Conservation (phyloP, 306 rosid species). For the Lupinus albus region DNA sequence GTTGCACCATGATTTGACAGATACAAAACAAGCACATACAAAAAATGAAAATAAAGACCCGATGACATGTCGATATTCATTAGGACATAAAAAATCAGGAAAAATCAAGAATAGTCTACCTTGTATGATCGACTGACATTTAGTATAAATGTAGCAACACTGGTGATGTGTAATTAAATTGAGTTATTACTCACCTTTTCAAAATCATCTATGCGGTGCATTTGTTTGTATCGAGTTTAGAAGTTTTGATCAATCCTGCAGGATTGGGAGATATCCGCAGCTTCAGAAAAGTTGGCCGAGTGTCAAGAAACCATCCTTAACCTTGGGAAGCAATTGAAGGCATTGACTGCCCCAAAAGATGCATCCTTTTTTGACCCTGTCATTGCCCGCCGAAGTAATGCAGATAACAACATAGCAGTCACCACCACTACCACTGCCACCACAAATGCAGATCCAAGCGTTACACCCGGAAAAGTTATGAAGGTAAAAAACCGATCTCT, state of each 20-base stretch:
- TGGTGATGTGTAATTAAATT: not conserved
- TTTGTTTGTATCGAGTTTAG: conserved; percentile 28
- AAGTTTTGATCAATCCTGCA: conserved; percentile 44
- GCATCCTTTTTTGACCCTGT: conserved; percentile 62
- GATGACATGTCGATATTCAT: not conserved
- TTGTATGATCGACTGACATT: conserved; percentile 20
- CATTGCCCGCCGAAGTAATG: conserved; percentile 39
- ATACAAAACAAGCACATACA: not conserved
- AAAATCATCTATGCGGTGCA: conserved; percentile 12
- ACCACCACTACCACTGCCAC: not conserved
- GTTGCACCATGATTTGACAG: not conserved
- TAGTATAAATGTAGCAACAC: not conserved
- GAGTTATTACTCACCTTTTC: conserved; percentile 21
- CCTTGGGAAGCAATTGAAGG: conserved; percentile 88
- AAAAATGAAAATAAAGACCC: conserved; percentile 4
- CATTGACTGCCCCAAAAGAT: conserved; percentile 75
- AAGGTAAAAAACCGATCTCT: conserved; percentile 58
- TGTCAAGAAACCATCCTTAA: conserved; percentile 91
- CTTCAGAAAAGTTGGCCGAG: conserved; percentile 89
- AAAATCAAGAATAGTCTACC: not conserved
- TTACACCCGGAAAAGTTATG: conserved; percentile 37
- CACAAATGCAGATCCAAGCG: conserved; percentile 28
- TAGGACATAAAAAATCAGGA: not conserved
- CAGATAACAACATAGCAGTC: conserved; percentile 11
- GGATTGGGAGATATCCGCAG: conserved; percentile 92